These are phyloP conservation scores for Paecilomyces sp. DNA, from an alignment of 2,329 filamentous ascomycete species.

Conservation along the genomic window DNA sequence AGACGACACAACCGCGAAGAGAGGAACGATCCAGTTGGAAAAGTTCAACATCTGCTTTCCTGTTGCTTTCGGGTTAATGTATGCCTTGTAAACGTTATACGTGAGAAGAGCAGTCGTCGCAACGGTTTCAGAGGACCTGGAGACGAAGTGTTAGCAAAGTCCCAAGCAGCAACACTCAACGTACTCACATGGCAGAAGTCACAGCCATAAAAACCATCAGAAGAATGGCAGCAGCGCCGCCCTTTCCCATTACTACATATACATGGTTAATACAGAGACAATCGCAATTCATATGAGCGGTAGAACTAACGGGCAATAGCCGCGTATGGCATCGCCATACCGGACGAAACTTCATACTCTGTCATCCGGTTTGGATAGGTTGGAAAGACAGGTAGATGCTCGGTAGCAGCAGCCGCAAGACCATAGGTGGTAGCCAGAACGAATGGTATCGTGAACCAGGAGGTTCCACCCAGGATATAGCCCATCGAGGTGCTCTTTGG, in stretches of 20 bases:
- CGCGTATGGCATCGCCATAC: slow-evolving; percentile 20
- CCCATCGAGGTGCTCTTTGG: slow-evolving; percentile 12
- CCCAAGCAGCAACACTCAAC: neutral
- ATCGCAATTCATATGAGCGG: neutral
- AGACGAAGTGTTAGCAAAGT: slow-evolving; percentile 4
- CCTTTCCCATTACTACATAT: slow-evolving; percentile 14
- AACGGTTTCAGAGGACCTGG: slow-evolving; percentile 2
- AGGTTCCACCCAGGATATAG: slow-evolving; percentile 14
- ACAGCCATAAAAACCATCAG: slow-evolving; percentile 37
- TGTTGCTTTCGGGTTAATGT: slow-evolving; percentile 17
- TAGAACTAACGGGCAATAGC: slow-evolving; percentile 11
- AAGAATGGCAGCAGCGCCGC: slow-evolving; percentile 16
- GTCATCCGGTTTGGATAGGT: slow-evolving; percentile 12
- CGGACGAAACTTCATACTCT: slow-evolving; percentile 9
- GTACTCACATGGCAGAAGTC: slow-evolving; percentile 23
- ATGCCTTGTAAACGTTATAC: slow-evolving; percentile 23
- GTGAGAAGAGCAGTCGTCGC: slow-evolving; percentile 7
- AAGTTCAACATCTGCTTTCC: slow-evolving; percentile 13
- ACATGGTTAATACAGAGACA: neutral
- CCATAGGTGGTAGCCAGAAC: slow-evolving; percentile 17
- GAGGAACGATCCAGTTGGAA: slow-evolving; percentile 13
- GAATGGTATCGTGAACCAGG: slow-evolving; percentile 20
- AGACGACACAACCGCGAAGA: slow-evolving; percentile 21
- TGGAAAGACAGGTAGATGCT: slow-evolving; percentile 5
- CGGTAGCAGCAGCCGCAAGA: slow-evolving; percentile 16